Evolutionary conservation across 1,284 basidiomycete species (phyloP).

Genomic region (Rhizoctonia solani): DNA sequence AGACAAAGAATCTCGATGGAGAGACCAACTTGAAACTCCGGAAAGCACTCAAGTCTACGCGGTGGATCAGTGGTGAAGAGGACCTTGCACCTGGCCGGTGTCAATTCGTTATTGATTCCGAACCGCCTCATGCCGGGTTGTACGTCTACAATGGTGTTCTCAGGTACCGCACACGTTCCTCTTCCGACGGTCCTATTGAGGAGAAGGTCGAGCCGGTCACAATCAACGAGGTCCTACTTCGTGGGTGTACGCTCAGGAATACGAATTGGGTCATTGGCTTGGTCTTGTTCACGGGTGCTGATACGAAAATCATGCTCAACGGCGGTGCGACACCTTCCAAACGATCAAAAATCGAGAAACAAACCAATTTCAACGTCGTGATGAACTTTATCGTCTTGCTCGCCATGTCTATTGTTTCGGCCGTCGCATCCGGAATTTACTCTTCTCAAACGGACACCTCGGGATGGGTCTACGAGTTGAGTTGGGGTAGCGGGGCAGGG

Average conservation of each 20-base stretch:
- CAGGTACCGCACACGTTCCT: slow-evolving; percentile 58
- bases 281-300: slow-evolving; percentile 91
- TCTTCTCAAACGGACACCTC: slow-evolving; percentile 69
- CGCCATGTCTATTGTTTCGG: slow-evolving; percentile 75
- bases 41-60: slow-evolving; percentile 76
- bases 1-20: slow-evolving; percentile 95
- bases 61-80: slow-evolving; percentile 80
- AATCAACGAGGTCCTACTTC: slow-evolving; percentile 91
- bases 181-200: slow-evolving; percentile 48
- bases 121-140: slow-evolving; percentile 91
- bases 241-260: slow-evolving; percentile 92
- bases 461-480: slow-evolving; percentile 68
- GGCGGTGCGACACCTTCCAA: slow-evolving; percentile 91
- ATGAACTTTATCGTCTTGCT: slow-evolving; percentile 89
- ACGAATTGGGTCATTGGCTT: slow-evolving; percentile 94
- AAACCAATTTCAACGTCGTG: slow-evolving; percentile 98
- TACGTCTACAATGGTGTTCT: slow-evolving; percentile 90
- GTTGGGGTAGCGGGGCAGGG: slow-evolving; percentile 57
- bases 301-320: slow-evolving; percentile 99
- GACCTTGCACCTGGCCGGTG: slow-evolving; percentile 76
- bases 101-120: slow-evolving; percentile 86
- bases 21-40: slow-evolving; percentile 96
- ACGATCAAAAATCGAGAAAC: slow-evolving; percentile 93
- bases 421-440: slow-evolving; percentile 75
- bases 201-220: slow-evolving; percentile 69